phyloP scores from a whole-genome alignment of 1,284 basidiomycete genomes.

The Apiotrichum porosum region DNA sequence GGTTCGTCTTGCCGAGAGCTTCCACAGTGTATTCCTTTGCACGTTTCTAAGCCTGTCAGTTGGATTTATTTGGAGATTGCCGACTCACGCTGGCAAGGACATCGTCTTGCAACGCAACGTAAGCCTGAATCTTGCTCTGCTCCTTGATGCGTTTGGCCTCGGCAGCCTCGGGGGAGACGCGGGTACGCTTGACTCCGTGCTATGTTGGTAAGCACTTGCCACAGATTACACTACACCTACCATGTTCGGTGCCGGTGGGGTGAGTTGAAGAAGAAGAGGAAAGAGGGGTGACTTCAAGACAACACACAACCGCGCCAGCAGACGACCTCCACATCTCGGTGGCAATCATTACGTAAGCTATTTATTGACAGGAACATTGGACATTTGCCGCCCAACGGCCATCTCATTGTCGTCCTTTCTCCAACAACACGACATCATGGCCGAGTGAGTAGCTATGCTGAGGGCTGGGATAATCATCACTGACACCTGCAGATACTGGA shows the following conservation, averaged over 20 bases:
- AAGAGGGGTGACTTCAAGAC: not conserved
- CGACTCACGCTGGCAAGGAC: constrained; percentile 61
- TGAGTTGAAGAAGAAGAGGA: not conserved
- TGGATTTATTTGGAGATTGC: too few species aligned
- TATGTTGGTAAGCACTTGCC: constrained; percentile 3
- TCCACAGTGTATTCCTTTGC: constrained; percentile 61
- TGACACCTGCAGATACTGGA: constrained; percentile 46
- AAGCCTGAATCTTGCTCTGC: constrained; percentile 66
- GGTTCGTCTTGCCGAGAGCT: constrained; percentile 67
- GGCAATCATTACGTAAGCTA: not conserved
- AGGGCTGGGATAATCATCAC: not conserved
- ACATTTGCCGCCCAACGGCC: not conserved
- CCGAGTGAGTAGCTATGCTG: not conserved
- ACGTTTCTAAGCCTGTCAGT: constrained; percentile 57
- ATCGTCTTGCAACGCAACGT: constrained; percentile 62
- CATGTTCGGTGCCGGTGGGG: too few species aligned
- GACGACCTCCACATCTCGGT: not conserved
- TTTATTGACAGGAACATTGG: not conserved
- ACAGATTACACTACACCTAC: too few species aligned
- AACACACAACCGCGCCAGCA: not conserved
- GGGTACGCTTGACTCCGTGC: constrained; percentile 75
- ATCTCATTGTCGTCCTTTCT: not conserved
- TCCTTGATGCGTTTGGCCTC: constrained; percentile 67
- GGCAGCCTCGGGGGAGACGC: constrained; percentile 59
- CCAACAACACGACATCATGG: not conserved